phyloP scores from a whole-genome alignment of 1,139 yeast genomes.

The Geotrichum australiense region DNA sequence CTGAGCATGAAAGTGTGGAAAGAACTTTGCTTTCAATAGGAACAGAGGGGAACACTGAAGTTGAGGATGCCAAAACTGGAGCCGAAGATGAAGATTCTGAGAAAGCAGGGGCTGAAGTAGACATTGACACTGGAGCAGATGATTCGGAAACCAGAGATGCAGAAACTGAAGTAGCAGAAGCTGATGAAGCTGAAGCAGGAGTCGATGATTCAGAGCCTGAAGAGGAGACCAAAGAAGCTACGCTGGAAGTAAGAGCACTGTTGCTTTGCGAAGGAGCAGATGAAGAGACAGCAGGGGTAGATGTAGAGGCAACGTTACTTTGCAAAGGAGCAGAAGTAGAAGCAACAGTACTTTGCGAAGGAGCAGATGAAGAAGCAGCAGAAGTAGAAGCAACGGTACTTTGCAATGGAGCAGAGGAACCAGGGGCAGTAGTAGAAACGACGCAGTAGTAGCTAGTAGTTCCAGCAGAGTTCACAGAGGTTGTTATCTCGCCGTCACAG shows the following conservation, averaged over 20 bases:
- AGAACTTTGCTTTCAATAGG: too few species aligned
- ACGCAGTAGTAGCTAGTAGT: too few species aligned
- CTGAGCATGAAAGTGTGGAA: not conserved
- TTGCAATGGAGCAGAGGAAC: not conserved
- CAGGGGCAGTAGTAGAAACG: not conserved
- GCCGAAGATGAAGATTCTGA: conserved; percentile 2
- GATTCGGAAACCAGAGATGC: too few species aligned
- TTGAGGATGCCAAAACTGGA: not conserved
- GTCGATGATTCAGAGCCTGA: too few species aligned
- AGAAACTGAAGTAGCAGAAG: too few species aligned
- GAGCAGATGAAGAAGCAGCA: not conserved
- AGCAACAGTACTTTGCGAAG: not conserved
- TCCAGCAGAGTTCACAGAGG: too few species aligned
- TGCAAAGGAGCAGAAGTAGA: not conserved
- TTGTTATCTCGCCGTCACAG: too few species aligned
- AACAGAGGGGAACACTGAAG: not conserved
- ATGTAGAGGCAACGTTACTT: not conserved
- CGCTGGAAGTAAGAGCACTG: too few species aligned
- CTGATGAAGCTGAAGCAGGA: not conserved
- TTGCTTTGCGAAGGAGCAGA: too few species aligned
- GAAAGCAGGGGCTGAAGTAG: conserved; percentile 15
- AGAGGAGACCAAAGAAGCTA: too few species aligned
- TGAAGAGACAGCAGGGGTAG: not conserved
- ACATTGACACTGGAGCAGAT: too few species aligned
- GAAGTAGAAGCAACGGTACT: not conserved